These are phyloP conservation scores for Lepiota subincarnata DNA, from an alignment of 768 basidiomycete species.

Conservation along the genomic window DNA sequence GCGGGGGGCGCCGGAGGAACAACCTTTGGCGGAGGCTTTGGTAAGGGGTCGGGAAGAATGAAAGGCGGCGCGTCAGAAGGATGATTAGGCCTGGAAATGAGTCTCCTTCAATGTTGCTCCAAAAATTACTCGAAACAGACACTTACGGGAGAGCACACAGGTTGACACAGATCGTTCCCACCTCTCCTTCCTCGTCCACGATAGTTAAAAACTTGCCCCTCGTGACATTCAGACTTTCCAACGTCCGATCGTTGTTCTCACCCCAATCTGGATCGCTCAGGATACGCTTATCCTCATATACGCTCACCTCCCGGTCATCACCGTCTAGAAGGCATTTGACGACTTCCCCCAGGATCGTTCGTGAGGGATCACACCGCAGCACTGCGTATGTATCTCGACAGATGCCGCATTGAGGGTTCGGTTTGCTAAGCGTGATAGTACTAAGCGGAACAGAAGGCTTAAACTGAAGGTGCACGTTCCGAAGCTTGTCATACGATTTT, in stretches of 20 bases:
- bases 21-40: slow-evolving; percentile 44
- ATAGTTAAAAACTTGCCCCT: slow-evolving; percentile 87
- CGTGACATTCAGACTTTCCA: slow-evolving; percentile 76
- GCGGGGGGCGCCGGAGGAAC: slow-evolving; percentile 33
- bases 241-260: slow-evolving; percentile 77
- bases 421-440: slow-evolving; percentile 57
- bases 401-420: slow-evolving; percentile 77
- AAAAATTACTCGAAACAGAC: slow-evolving; percentile 22
- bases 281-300: slow-evolving; percentile 84
- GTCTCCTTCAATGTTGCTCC: neutral
- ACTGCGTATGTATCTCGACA: slow-evolving; percentile 83
- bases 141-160: slow-evolving; percentile 68
- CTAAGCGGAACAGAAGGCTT: slow-evolving; percentile 78
- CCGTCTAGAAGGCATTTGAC: slow-evolving; percentile 63
- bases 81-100: slow-evolving; percentile 48
- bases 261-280: slow-evolving; percentile 93
- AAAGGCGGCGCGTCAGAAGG: slow-evolving; percentile 45
- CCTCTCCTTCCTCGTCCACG: slow-evolving; percentile 82
- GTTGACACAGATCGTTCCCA: slow-evolving; percentile 66
- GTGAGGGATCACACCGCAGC: slow-evolving; percentile 68
- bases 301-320: slow-evolving; percentile 62
- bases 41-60: slow-evolving; percentile 64
- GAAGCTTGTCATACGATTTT: slow-evolving; percentile 52
- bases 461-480: slow-evolving; percentile 76
- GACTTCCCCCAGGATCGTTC: slow-evolving; percentile 67